These are phyloP conservation scores for Corylus avellana DNA, from an alignment of 306 rosid species.

Conservation along the genomic window DNA sequence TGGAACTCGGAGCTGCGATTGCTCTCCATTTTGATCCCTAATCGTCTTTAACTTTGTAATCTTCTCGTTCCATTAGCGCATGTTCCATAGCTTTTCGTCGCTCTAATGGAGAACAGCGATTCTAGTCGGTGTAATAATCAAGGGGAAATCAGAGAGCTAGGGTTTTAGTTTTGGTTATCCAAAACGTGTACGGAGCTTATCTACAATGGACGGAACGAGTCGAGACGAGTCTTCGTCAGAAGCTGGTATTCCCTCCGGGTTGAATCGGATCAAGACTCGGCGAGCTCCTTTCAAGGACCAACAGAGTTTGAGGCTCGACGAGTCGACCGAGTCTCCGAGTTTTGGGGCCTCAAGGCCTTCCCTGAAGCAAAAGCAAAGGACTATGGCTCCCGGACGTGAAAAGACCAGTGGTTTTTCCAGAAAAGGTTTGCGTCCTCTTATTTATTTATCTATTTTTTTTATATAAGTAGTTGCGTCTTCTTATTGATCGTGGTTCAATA, in stretches of 20 bases:
- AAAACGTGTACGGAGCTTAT: neutral
- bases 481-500: neutral
- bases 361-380: neutral
- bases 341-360: conserved; percentile 3
- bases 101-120: neutral
- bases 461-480: neutral
- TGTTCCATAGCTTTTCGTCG: neutral
- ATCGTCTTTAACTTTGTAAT: neutral
- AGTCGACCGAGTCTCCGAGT: neutral
- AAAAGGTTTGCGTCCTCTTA: conserved; percentile 3
- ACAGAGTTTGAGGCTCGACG: neutral
- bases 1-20: neutral
- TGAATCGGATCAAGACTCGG: conserved; percentile 18
- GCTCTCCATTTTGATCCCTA: neutral
- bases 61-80: neutral
- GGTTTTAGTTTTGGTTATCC: neutral
- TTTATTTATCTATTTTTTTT: too few species aligned
- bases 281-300: conserved; percentile 3
- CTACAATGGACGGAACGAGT: neutral
- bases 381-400: conserved; percentile 1
- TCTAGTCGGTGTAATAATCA: neutral
- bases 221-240: conserved; percentile 5
- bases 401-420: neutral
- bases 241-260: conserved; percentile 5
- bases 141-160: neutral